These are phyloP conservation scores for Aspergillus carbonarius DNA, from an alignment of 2,329 filamentous ascomycete genomes.

Conservation along the genomic window DNA sequence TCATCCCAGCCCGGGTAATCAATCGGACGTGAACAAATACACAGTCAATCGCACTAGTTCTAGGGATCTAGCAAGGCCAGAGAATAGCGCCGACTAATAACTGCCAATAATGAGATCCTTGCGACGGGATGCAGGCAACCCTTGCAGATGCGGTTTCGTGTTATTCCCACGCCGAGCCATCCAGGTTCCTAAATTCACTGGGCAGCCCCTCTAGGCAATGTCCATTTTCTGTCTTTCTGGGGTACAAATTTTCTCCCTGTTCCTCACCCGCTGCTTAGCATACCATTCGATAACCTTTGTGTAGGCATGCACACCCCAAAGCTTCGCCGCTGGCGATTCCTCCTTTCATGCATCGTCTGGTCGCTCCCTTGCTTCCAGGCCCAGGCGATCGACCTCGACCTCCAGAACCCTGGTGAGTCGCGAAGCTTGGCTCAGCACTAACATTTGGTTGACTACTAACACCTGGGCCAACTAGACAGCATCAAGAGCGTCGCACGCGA, in stretches of 20 bases:
- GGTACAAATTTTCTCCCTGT: background rate
- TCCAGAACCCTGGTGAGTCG: conserved; percentile 9
- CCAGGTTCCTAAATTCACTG: background rate
- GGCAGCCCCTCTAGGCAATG: background rate
- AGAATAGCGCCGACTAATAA: background rate
- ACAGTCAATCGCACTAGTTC: background rate
- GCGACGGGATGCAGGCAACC: background rate
- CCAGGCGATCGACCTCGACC: conserved; percentile 8
- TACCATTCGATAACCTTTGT: no score
- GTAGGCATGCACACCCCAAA: no score
- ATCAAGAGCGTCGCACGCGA: conserved; percentile 47
- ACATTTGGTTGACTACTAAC: background rate
- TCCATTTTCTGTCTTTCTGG: background rate
- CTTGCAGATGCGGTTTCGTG: background rate
- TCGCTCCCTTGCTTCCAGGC: background rate
- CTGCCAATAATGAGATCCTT: background rate
- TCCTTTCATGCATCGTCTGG: background rate
- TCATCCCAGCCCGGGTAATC: no score
- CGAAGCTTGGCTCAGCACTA: background rate
- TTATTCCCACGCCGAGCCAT: background rate
- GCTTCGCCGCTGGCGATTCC: background rate
- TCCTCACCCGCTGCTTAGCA: background rate
- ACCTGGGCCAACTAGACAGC: background rate
- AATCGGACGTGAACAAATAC: no score
- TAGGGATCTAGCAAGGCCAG: background rate